phyloP scores from a whole-genome alignment of 176 grass and related monocot species.

The Carex littledalei region DNA sequence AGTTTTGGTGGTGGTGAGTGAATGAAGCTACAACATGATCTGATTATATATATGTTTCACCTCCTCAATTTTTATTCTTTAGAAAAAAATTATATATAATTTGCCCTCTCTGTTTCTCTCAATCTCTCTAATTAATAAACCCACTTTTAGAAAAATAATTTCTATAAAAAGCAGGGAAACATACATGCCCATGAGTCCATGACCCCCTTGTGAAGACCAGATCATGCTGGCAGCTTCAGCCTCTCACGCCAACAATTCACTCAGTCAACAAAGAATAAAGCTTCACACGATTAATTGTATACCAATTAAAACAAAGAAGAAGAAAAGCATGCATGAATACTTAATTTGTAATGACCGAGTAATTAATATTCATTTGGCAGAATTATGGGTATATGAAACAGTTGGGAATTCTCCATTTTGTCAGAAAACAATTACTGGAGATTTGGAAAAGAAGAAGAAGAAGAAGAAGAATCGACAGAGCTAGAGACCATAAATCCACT shows the following conservation, averaged over 20 bases:
- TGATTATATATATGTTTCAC: conserved; percentile 6
- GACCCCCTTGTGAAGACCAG: conserved; percentile 13
- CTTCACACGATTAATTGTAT: neutral
- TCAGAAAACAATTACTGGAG: neutral
- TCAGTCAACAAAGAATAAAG: neutral
- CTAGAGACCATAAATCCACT: neutral
- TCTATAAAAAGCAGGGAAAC: no score
- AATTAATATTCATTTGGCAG: neutral
- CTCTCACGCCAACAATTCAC: conserved; percentile 32
- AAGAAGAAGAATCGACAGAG: neutral
- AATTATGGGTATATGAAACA: neutral
- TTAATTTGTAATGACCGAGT: neutral
- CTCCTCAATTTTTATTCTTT: neutral
- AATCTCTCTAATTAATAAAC: neutral
- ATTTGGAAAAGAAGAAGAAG: neutral
- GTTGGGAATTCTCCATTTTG: neutral
- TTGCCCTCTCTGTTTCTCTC: neutral
- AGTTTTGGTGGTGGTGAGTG: conserved; percentile 50
- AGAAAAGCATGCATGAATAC: neutral
- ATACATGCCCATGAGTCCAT: neutral
- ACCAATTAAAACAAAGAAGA: neutral
- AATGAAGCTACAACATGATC: conserved; percentile 83
- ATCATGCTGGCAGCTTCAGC: conserved; percentile 90
- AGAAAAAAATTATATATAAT: neutral
- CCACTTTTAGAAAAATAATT: no score